Conservation (phyloP, 305 asterid species). For the Fraxinus greggii region DNA sequence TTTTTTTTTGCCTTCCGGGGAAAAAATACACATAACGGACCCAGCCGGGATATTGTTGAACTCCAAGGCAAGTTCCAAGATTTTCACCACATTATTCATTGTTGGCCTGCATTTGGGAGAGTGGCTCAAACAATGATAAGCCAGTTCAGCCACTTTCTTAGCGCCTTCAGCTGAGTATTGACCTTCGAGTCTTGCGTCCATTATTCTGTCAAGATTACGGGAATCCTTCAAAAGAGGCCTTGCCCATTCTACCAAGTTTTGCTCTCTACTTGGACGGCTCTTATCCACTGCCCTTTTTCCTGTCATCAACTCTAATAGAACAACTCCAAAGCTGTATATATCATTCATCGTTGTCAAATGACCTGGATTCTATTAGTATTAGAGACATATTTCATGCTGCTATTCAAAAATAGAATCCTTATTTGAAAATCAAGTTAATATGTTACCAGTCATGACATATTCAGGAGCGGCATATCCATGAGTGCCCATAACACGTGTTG, state of each 20-base stretch:
- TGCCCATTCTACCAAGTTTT: slow-evolving; percentile 74
- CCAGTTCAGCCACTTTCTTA: slow-evolving; percentile 60
- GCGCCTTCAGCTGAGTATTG: slow-evolving; percentile 68
- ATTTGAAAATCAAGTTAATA: background rate
- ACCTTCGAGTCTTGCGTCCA: slow-evolving; percentile 70
- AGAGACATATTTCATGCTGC: background rate
- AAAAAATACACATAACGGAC: slow-evolving; percentile 51
- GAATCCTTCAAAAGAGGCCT: slow-evolving; percentile 62
- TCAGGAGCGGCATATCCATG: slow-evolving; percentile 90
- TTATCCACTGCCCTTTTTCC: slow-evolving; percentile 66
- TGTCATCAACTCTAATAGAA: slow-evolving; percentile 62
- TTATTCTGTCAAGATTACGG: slow-evolving; percentile 51
- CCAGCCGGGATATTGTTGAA: slow-evolving; percentile 52
- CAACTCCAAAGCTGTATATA: slow-evolving; percentile 79
- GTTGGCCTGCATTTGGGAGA: slow-evolving; percentile 64
- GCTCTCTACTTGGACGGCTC: slow-evolving; percentile 58
- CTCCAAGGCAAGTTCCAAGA: slow-evolving; percentile 44
- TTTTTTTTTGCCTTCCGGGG: slow-evolving; percentile 24
- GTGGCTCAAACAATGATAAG: slow-evolving; percentile 60
- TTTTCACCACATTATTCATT: slow-evolving; percentile 61
- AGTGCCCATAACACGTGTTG: slow-evolving; percentile 87
- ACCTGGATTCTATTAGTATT: slow-evolving; percentile 35
- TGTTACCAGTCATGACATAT: slow-evolving; percentile 74
- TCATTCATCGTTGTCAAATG: slow-evolving; percentile 80
- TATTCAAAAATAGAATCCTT: background rate